Base-by-base conservation (phyloP, 2,329 filamentous ascomycete species). In the Ramularia collo-cygni region DNA sequence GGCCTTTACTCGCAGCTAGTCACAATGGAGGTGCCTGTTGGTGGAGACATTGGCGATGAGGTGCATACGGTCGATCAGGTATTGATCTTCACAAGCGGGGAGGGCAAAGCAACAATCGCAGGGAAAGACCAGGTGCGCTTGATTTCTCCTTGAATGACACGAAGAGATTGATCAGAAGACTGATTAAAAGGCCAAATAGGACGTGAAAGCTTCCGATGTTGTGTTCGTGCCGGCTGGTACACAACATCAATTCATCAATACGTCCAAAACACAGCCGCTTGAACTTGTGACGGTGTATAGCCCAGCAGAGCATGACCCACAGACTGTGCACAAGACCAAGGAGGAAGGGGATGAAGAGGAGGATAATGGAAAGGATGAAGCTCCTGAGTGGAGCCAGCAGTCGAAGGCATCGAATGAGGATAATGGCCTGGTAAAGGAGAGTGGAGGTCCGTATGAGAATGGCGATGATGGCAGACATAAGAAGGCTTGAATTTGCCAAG, bases 21-120 rank as follows among this genome's bases (percentile, higher is more conserved):
- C 0, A 67, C 77, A 0, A 82, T 81, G 77, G 77, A 76, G 30
- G 68, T 82, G 0, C 78, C 77, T 0, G 72, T 78, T 0, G 71
- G 69, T 10, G 77, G 77, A 2, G 77, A 82, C 19, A 81, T 82
- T 50, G 76, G 78, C n/a, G 77, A 81, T 37, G 77, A 81, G 61
- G 77, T 79, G 44, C 77, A 81, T 55, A 74, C 72, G 0, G 77
- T 81, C 27, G 78, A 82, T 47, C 78, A 82, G 50, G 74, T 77
- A 40, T 64, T 83, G 9, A 76, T 79, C 9, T 81, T 82, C 59
- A 82, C 76, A 0, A 74, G 70, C 4, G 78, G 77, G 9, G 65
- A 61, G 8, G 76, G 73, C 0, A 71, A 74, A 17, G 77, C 76
- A 1, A 77, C 73, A 2, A 70, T 81, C 4, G 72, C 68, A 12